A percentile compares a stretch with the other conserved stretches of the same genome.
Evolutionary conservation across 2,329 filamentous ascomycete genomes (phyloP).

Genomic region (Talaromyces piceae): DNA sequence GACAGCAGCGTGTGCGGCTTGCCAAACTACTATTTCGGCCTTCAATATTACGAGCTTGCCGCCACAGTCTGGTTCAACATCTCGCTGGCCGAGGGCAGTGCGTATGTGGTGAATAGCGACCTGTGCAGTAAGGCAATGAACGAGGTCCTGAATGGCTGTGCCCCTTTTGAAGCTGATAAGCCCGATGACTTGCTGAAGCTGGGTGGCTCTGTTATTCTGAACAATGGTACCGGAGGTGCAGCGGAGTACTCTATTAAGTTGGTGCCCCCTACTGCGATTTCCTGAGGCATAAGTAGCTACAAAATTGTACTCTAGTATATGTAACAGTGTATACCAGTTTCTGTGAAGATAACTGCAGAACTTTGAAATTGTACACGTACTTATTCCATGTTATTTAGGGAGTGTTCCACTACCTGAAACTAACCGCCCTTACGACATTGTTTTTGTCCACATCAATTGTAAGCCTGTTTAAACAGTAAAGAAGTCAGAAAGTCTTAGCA

Average conservation of each 20-base stretch:
- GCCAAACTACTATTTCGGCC: background rate
- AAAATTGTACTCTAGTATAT: background rate
- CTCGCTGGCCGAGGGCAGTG: background rate
- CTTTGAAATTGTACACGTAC: too few species aligned
- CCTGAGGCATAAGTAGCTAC: too few species aligned
- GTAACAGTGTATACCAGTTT: too few species aligned
- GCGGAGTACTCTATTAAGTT: background rate
- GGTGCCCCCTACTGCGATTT: background rate
- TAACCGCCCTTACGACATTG: background rate
- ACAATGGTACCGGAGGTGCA: background rate
- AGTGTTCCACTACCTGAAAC: background rate
- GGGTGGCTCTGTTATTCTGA: background rate
- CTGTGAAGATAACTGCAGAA: too few species aligned
- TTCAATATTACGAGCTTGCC: background rate
- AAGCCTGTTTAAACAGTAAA: background rate
- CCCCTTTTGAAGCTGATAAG: background rate
- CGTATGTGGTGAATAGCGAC: conserved; percentile 2
- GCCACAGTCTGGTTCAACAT: conserved; percentile 1
- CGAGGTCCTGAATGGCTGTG: background rate
- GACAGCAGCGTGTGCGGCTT: background rate
- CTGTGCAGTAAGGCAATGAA: background rate
- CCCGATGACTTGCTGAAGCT: background rate
- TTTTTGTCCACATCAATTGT: background rate
- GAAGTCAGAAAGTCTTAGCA: background rate
- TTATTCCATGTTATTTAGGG: too few species aligned